Base-by-base conservation (phyloP, 805 yeast genomes). In the Ogataea trehaloabstinens region DNA sequence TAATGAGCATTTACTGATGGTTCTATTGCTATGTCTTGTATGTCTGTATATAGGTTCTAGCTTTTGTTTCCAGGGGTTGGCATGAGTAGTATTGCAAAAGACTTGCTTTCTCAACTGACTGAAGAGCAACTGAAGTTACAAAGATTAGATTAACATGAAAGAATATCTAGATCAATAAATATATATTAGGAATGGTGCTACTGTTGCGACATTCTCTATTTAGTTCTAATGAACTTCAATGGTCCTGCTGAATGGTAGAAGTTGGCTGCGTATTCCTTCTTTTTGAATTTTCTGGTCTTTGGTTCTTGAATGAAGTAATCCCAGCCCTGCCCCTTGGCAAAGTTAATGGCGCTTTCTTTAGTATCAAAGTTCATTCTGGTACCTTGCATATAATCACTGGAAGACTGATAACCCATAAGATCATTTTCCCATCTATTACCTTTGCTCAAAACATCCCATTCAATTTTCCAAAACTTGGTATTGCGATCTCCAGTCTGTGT, bases 341-440 rank as follows among this genome's bases (percentile, higher is more conserved):
- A 86, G 41, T 75, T 74, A 42, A 82, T 68, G 24, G 95, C 95
- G 28, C 85, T 76, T 34, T 86, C 91, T 63, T 77, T 80, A 36
- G 80, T 68, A 55, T 79, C 83, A 60, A 86, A 86, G 59, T 80
- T 79, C 70, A 86, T 63, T 57, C 75, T 75, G 6, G 91, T 82
- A 13, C 83, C 88, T 66, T 85, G 84, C 84, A 87, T 82, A 64
- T 79, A 81, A 61, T 86, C 95, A 25, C 85, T 77, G 31, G 84
- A 71, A 32, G 85, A 76, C 55, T 85, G 90, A 70, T 85, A 86
- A 19, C 95, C 95, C 63, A 86, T 86, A 58, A 86, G 70, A 60
- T 85, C 91, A 63, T 86, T 86, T 59, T 86, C 95, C 95, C 95
- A 86, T 59, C 93, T 70, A 68, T 86, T 79, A 17, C 84, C 86